Evolutionary conservation across 2,329 filamentous ascomycete species (phyloP).

Genomic region (Stagonosporopsis chrysanthemi): DNA sequence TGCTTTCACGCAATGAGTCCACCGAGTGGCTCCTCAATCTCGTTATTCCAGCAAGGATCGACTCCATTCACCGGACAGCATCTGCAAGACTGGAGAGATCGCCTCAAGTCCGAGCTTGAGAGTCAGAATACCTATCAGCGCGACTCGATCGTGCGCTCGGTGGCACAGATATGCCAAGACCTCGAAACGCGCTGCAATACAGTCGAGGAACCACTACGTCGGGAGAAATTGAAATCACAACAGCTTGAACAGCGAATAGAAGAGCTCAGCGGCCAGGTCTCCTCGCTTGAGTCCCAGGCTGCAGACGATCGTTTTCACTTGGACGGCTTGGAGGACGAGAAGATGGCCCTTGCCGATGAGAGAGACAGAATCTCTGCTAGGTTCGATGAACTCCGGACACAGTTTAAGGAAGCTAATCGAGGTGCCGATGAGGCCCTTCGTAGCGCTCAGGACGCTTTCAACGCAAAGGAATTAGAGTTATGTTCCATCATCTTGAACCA

Average conservation of each 20-base stretch:
- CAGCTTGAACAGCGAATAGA: constrained; percentile 44
- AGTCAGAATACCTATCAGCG: constrained; percentile 51
- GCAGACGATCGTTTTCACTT: constrained; percentile 40
- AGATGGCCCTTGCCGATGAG: constrained; percentile 46
- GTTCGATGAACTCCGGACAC: constrained; percentile 42
- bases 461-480: constrained; percentile 49
- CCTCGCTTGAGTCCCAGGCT: constrained; percentile 40
- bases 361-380: constrained; percentile 41
- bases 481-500: constrained; percentile 30
- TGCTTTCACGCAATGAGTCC: constrained; percentile 29
- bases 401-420: constrained; percentile 49
- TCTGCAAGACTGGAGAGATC: constrained; percentile 59
- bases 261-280: constrained; percentile 46
- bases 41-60: constrained; percentile 48
- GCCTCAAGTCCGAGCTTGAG: constrained; percentile 54
- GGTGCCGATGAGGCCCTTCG: constrained; percentile 41
- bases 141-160: constrained; percentile 57
- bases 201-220: constrained; percentile 62
- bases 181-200: constrained; percentile 64
- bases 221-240: constrained; percentile 51
- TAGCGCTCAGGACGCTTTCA: constrained; percentile 31
- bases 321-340: constrained; percentile 48
- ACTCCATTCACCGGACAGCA: constrained; percentile 46
- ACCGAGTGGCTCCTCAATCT: constrained; percentile 23
- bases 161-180: constrained; percentile 63